Evolutionary conservation across 768 basidiomycete genomes (phyloP), one percentile per base, ranked within the genome.

Genomic region (Crepidotus variabilis): DNA sequence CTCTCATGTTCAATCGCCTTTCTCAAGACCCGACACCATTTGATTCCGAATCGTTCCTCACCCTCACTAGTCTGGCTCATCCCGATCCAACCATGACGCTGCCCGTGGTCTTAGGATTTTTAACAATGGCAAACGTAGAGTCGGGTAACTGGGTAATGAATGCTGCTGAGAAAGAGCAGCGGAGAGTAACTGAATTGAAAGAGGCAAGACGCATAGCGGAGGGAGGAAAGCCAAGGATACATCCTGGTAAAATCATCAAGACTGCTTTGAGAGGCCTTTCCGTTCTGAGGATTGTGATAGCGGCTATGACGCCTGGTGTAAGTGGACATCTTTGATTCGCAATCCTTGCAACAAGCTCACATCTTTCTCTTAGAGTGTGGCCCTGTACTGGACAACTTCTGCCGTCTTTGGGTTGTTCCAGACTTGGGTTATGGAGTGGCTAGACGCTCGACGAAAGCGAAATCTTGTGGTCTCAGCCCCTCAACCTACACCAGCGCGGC

Each of bases 121-220:
- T 90, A 39, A 90, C 88, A 9, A 76, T 92, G 75, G 87, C 86
- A 1, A 92, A 91, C 60, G 86, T 90, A 10, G 91, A 93, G 65
- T 84, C 87, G 7, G 80, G 84, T 34, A 81, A 81, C 39, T 91
- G 88, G 90, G 80, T 91, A 57, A 75, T 85, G 72, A 82, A 78
- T 32, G 76, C 84, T 3, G 79, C 78, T 14, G 82, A 83, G 59
- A 77, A 75, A 36, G 77, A 81, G 63, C 79, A 78, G 43, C 72
- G 78, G 54, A 75, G 75, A 53, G 69, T 72, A 35, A 73, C 78
- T 32, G 77, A 81, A 59, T 73, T 78, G 57, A 72, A 75, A 64
- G 78, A 74, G 50, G 79, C 77, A 50, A 77, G 77, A 48, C 75
- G 70, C 52, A 72, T 78, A 2, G 75, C 78, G 33, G 71, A 75